Base-by-base conservation (phyloP, 1,284 basidiomycete species). In the Cryptococcus wingfieldii region DNA sequence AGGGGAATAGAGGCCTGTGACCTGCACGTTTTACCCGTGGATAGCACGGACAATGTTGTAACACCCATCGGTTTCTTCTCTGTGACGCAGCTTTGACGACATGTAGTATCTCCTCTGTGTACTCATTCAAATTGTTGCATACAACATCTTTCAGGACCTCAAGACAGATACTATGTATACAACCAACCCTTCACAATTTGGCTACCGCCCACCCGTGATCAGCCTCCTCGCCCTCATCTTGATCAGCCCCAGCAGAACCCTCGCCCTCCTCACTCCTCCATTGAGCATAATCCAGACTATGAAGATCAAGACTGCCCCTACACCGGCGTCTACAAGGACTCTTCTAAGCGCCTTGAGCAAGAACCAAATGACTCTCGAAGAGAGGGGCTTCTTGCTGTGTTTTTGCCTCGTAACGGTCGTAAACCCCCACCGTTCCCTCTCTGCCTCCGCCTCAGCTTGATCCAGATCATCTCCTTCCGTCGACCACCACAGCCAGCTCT, bases 381-480 rank as follows among this genome's bases (percentile, higher is more conserved):
- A 63, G 41, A 72, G 53, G 2, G 68, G 62, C 41, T 55, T 58
- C 51, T 53, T 61, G 27, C 48, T 53, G n/a, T 52, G 51, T 37
- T 46, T 52, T 7, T 66, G 50, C 4, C 63, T 63, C 10, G 59
- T 63, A 19, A 51, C 51, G 37, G 63, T 64, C 14, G 53, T 51
- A 37, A 61, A 58, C 45, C 50, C 46, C 54, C 51, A 56, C 51
- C 56, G 43, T 31, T 58, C 57, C 42, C 44, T 44, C 38, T 60
- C 61, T 1, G 56, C 59, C 14, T 65, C 64, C 27, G 69, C 61
- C 51, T 74, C 72, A 16, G 61, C 57, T 13, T 67, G 62, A 38
- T 73, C 70, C 31, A 73, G 47, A 43, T 70, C 69, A 41, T 69
- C 69, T 31, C 67, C 71, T 16, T 69, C 68, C 8, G 28, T 53